phyloP scores from a whole-genome alignment of 2,329 filamentous ascomycete genomes.

The Verticillium alfalfae region DNA sequence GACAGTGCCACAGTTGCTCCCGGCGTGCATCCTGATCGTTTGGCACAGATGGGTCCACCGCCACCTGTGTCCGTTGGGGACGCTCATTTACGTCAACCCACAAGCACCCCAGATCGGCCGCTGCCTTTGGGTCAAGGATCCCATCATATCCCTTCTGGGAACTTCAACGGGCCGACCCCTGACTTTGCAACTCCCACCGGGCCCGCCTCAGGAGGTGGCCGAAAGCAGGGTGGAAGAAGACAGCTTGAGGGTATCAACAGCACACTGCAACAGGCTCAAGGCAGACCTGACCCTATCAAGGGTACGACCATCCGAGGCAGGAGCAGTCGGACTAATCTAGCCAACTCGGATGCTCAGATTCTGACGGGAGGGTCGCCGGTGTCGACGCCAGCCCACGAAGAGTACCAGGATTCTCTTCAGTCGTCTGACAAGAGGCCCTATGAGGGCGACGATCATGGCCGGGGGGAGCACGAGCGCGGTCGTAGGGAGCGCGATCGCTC shows the following conservation, averaged over 20 bases:
- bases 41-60: slow-evolving; percentile 39
- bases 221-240: slow-evolving; percentile 36
- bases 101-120: slow-evolving; percentile 24
- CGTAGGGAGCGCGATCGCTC: slow-evolving; percentile 37
- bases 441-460: slow-evolving; percentile 29
- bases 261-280: slow-evolving; percentile 46
- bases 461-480: slow-evolving; percentile 36
- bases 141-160: neutral
- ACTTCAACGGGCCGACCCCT: neutral
- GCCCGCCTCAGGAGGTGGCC: slow-evolving; percentile 23
- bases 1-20: slow-evolving; percentile 16
- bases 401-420: slow-evolving; percentile 39
- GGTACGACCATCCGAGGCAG: slow-evolving; percentile 27
- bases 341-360: slow-evolving; percentile 51
- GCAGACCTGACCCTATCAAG: slow-evolving; percentile 19
- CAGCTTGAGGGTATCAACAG: slow-evolving; percentile 57
- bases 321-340: slow-evolving; percentile 37
- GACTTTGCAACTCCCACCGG: slow-evolving; percentile 22
- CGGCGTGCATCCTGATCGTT: slow-evolving; percentile 44
- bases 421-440: slow-evolving; percentile 23
- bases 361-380: slow-evolving; percentile 48
- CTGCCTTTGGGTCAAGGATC: neutral
- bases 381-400: slow-evolving; percentile 38
- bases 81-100: slow-evolving; percentile 19
- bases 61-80: slow-evolving; percentile 24